phyloP scores from a whole-genome alignment of 139 green algal species.

The Chlamydomonas sp. region DNA sequence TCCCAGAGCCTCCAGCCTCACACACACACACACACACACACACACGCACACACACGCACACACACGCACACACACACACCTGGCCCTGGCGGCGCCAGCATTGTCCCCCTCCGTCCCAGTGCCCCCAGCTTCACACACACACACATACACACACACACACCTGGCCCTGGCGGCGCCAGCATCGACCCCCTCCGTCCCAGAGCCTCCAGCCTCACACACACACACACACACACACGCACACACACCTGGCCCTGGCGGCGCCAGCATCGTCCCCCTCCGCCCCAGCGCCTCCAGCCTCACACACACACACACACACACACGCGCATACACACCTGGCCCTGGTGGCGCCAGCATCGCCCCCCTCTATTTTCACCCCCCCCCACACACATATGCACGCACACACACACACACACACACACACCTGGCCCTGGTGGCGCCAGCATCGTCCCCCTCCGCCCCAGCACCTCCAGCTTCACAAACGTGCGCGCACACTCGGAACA shows the following conservation, averaged over 20 bases:
- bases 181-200: not conserved
- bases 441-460: not conserved
- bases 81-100: too few relatives aligned
- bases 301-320: not conserved
- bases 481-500: not conserved
- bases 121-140: too few relatives aligned
- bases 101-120: too few relatives aligned
- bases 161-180: too few relatives aligned
- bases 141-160: too few relatives aligned
- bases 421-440: not conserved
- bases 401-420: not conserved
- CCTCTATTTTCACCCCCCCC: too few relatives aligned
- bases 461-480: not conserved
- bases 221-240: too few relatives aligned
- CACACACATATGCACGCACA: not conserved
- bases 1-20: not conserved
- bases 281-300: not conserved
- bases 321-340: not conserved
- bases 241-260: too few relatives aligned
- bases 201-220: too few relatives aligned
- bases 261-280: too few relatives aligned
- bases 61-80: too few relatives aligned
- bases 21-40: not conserved
- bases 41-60: not conserved
- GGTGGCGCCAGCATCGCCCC: not conserved